These are phyloP conservation scores for Rhododendron mucronatum DNA, from an alignment of 148 eudicot genomes.

Conservation along the genomic window DNA sequence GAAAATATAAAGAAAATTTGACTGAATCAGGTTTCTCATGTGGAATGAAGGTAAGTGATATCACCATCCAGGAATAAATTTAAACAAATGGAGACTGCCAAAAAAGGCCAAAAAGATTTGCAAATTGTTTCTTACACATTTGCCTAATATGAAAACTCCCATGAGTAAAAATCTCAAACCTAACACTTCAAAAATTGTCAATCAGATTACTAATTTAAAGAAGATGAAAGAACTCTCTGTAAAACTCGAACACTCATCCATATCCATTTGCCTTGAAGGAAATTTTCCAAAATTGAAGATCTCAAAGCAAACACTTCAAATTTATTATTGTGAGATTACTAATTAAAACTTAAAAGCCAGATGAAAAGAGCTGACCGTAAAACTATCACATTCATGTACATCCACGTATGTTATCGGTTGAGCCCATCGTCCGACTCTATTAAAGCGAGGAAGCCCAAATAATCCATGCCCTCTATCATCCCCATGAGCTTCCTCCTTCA, in stretches of 20 bases:
- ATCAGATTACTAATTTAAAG: neutral
- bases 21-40: neutral
- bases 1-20: neutral
- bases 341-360: neutral
- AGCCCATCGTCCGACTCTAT: conserved; percentile 71
- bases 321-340: neutral
- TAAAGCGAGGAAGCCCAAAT: conserved; percentile 49
- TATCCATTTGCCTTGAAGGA: neutral
- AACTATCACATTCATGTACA: conserved; percentile 60
- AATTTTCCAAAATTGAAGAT: neutral
- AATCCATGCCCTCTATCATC: conserved; percentile 89
- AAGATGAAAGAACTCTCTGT: neutral
- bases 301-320: neutral
- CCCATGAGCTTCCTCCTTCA: conserved; percentile 52
- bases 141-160: neutral
- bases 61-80: neutral
- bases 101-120: neutral
- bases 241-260: neutral
- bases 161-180: neutral
- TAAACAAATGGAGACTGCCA: neutral
- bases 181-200: neutral
- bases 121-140: neutral
- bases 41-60: neutral
- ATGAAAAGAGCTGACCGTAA: conserved; percentile 50
- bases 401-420: conserved; percentile 90